Evolutionary conservation across 352 stramenopile species (phyloP), one percentile per base, ranked within the genome.

Genomic region (Phytopythium vexans): DNA sequence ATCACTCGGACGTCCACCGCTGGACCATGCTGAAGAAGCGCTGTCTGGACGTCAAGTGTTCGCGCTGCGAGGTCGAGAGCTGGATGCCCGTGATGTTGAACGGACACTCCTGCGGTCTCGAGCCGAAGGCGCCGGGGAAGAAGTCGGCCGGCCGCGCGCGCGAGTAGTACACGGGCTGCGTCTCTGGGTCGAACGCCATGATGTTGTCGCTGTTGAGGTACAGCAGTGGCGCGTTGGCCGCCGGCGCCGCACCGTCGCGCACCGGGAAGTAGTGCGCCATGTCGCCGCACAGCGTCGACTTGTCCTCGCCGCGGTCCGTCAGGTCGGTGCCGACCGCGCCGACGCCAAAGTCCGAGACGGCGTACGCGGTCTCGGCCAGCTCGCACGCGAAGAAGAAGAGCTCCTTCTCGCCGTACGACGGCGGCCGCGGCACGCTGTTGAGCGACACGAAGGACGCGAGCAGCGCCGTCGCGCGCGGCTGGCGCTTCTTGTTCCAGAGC

Each of bases 321-420:
- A 58, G 43, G 31, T 82, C 69, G 4, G 27, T 57, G 41, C 68
- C 74, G 40, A 72, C 60, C 32, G 58, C 56, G 44, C 72, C 75
- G 12, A 83, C 65, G 3, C 39, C 70, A 38, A 70, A 80, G 33
- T 83, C 66, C 1, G 72, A 83, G 41, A 86, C 75, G 8, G 45
- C 42, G 42, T 80, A 86, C 42, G 70, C 48, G 15, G 72, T 71
- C 49, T 86, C 72, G 6, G 75, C 72, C 9, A 86, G 50, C 44
- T 86, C 74, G 52, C 66, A 77, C 1, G 77, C 77, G 9, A 81
- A 41, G 55, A 84, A 84, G 41, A 77, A 84, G 0, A 80, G 61
- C 39, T 88, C 69, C 49, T 84, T 85, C 34, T 79, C 74, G 4
- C 69, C 64, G 49, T 81, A 69, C 7, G 67, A 80, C 11, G 71